phyloP scores from a whole-genome alignment of 176 grass and related monocot species.

The Raddia guianensis region DNA sequence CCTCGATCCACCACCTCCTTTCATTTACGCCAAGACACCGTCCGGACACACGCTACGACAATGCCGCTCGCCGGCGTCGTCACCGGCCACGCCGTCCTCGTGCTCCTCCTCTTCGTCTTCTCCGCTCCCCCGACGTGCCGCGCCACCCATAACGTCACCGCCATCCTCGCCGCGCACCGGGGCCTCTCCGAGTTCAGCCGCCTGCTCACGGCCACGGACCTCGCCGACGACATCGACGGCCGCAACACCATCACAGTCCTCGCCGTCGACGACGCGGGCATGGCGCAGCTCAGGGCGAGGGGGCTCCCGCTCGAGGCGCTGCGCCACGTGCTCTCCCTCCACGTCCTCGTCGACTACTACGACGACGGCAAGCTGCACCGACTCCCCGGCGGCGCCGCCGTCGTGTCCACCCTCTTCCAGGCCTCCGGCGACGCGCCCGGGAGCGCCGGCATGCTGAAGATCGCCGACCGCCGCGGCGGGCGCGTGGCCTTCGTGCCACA shows the following conservation, averaged over 20 bases:
- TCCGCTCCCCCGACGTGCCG: constrained; percentile 11
- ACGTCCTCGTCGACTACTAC: constrained; percentile 76
- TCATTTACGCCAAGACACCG: not conserved
- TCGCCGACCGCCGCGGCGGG: constrained; percentile 56
- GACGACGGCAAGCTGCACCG: constrained; percentile 65
- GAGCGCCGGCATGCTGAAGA: constrained; percentile 58
- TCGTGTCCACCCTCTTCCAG: constrained; percentile 59
- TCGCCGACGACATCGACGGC: constrained; percentile 63
- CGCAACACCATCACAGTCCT: constrained; percentile 76
- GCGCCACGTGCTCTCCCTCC: constrained; percentile 64
- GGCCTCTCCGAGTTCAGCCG: constrained; percentile 68
- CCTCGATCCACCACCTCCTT: not conserved
- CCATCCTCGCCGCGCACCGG: constrained; percentile 56
- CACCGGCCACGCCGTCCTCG: not conserved
- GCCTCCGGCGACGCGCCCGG: constrained; percentile 67
- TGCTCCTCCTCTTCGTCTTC: constrained; percentile 18
- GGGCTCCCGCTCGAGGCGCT: constrained; percentile 44
- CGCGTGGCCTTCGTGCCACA: constrained; percentile 53
- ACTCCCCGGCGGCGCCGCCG: constrained; percentile 47
- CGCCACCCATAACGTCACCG: constrained; percentile 62
- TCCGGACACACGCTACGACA: not conserved
- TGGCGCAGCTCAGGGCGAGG: constrained; percentile 38
- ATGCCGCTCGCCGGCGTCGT: constrained; percentile 30
- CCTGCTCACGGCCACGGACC: constrained; percentile 52
- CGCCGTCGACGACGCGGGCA: constrained; percentile 49